Evolutionary conservation across 441 rosid genomes (phyloP).

Genomic region (Daphne laureola): DNA sequence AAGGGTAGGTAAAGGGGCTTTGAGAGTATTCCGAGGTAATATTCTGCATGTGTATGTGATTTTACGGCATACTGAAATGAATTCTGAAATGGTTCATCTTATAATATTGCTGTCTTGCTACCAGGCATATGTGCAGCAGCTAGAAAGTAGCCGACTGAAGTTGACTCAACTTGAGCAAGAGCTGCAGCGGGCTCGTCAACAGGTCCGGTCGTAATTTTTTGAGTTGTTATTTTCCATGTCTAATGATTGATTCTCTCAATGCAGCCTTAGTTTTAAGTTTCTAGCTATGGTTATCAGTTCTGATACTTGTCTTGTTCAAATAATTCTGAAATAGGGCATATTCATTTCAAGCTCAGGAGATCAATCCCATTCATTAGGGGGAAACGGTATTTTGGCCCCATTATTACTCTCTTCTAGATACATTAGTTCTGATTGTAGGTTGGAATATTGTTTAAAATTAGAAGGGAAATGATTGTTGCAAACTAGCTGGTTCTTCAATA

Average conservation of each 20-base stretch:
- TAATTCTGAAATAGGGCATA: slow-evolving; percentile 44
- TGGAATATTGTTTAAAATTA: neutral
- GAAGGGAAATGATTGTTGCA: neutral
- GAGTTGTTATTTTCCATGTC: slow-evolving; percentile 2
- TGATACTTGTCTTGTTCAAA: no score
- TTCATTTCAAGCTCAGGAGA: slow-evolving; percentile 85
- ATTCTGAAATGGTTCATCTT: no score
- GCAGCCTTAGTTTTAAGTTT: slow-evolving; percentile 9
- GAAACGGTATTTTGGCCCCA: slow-evolving; percentile 48
- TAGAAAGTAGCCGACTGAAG: slow-evolving; percentile 81
- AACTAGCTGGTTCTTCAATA: neutral
- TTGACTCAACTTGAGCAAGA: slow-evolving; percentile 83
- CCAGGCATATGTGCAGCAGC: slow-evolving; percentile 87
- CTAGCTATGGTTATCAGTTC: slow-evolving; percentile 7
- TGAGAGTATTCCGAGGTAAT: no score
- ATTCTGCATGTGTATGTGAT: no score
- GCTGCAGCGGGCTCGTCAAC: slow-evolving; percentile 87
- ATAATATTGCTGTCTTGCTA: neutral
- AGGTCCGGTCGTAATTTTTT: slow-evolving; percentile 30
- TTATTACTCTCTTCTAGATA: neutral
- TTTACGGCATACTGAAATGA: no score
- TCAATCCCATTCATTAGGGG: slow-evolving; percentile 74
- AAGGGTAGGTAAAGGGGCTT: no score
- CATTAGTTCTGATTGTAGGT: neutral
- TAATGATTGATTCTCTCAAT: slow-evolving; percentile 1